These are phyloP conservation scores for Saccharata proteae DNA, from an alignment of 2,329 filamentous ascomycete species.

Conservation along the genomic window DNA sequence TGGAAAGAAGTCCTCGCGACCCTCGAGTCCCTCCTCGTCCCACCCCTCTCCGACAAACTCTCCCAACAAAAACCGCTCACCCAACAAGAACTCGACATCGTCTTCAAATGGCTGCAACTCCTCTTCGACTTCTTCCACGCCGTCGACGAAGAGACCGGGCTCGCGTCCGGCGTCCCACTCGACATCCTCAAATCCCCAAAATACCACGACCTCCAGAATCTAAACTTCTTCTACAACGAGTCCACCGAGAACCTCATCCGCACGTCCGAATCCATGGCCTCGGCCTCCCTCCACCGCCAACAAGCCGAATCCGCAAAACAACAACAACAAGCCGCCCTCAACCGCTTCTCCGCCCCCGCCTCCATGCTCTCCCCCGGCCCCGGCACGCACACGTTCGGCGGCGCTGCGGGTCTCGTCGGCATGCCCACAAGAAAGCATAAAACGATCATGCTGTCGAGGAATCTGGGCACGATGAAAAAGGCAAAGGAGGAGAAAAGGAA, in stretches of 20 bases:
- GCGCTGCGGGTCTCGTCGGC: conserved; percentile 47
- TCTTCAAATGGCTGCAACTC: conserved; percentile 86
- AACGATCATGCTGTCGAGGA: conserved; percentile 81
- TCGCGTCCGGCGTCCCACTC: conserved; percentile 75
- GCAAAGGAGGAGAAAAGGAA: conserved; percentile 93
- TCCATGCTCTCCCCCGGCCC: conserved; percentile 30
- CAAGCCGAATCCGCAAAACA: conserved; percentile 42
- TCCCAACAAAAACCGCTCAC: conserved; percentile 73
- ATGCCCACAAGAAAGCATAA: conserved; percentile 40
- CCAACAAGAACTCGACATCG: conserved; percentile 82
- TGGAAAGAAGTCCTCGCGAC: conserved; percentile 97
- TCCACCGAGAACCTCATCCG: conserved; percentile 81
- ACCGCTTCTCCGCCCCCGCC: conserved; percentile 59
- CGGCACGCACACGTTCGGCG: conserved; percentile 36
- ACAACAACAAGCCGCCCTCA: no score
- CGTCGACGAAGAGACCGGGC: conserved; percentile 68
- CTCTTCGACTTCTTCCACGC: conserved; percentile 94
- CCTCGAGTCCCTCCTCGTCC: conserved; percentile 80
- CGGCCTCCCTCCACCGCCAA: conserved; percentile 68
- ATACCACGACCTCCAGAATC: conserved; percentile 90
- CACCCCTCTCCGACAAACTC: conserved; percentile 87
- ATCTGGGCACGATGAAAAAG: conserved; percentile 89
- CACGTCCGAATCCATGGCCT: conserved; percentile 92
- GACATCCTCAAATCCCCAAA: conserved; percentile 94
- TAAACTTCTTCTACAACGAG: conserved; percentile 99